Base-by-base conservation (phyloP, 192 early-diverging fungal genomes). In the Coemansia sp. region DNA sequence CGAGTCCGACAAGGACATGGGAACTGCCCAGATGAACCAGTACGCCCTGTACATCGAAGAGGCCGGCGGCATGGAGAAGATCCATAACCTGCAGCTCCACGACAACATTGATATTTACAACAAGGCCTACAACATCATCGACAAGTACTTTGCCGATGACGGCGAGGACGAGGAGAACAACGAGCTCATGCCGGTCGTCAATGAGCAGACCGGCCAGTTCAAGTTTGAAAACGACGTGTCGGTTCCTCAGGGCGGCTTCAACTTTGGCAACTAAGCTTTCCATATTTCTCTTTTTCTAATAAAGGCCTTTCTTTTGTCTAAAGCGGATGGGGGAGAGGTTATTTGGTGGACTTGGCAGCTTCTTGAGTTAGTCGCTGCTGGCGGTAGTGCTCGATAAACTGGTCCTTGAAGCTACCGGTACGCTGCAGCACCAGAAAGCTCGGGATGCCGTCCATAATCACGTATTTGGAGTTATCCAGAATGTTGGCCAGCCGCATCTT, bases 91-190 rank as follows among this genome's bases (percentile, higher is more conserved):
- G 38, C 97, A 97, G 80, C 80, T 85, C 55, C 97, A 99, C 83
- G 91, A 93, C 58, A 97, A 95, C 65, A 70, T 72, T n/a, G 95
- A 94, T 20, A 92, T 99, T 61, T 97, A 99, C 86, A 88, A 85
- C 79, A 97, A 99, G 81, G 88, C 93, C 0, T 97, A 94, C 75
- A 65, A 73, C 55, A 91, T 99, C 69, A 96, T 99, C 56, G 94
- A 96, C 79, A 92, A 87, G 78, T 98, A 96, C 84, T 98, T 95
- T 77, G 74, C 72, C 37, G 94, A 96, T 6, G 91, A 92, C 1
- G 89, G 81, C 21, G 90, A 87, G 14, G 91, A 91, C 26, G 88
- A 88, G 23, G 77, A 79, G 44, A 81, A 71, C 59, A 65, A 35
- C 49, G 74, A 74, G 23, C 65, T 95, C 55, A 85, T 80, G 42